Evolutionary conservation across 306 rosid species (phyloP), one percentile per base, ranked within the genome.

Genomic region (Castanopsis chinensis): DNA sequence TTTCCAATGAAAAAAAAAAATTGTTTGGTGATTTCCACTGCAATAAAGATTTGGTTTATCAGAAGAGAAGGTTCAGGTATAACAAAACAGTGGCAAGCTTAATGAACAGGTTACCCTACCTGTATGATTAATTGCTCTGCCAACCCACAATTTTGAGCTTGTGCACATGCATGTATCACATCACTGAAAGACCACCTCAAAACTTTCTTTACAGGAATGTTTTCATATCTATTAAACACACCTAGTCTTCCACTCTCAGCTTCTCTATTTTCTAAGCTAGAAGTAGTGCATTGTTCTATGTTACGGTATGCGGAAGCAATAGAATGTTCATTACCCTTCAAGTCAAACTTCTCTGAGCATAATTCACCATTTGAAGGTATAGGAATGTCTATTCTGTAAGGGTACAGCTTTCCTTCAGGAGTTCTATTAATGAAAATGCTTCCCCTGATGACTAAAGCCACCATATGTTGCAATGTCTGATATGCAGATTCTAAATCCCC

Each of bases 371-470:
- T 89, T 82, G 83, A 81, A 78, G 94, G 98, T 70, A 92, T 71
- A 56, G 97, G 98, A 75, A 92, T 89, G 86, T 89, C 96, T 75
- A 90, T 76, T 88, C 88, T 83, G 77, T 88, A 83, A 75, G 87
- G 79, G 84, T 49, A 60, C 43, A 82, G 61, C 87, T 81, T 88
- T 80, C 90, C 88, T 78, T 80, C 35, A 67, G 73, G 51, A 30
- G 78, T 75, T 77, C 72, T 73, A 78, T 59, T 58, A 77, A 83
- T 35, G 69, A 75, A 78, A 51, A 78, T 75, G 73, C 76, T 83
- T 79, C 85, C 92, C 71, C 74, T 83, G 45, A 30, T 61, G 76
- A 79, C 83, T 79, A 90, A 87, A 85, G 85, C 72, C 73, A 92
- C 87, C 96, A 92, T 89, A 61, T 82, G 78, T 81, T 90, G 94